These are phyloP conservation scores for Solanum rostratum DNA, from an alignment of 257 asterid genomes.

Conservation along the genomic window DNA sequence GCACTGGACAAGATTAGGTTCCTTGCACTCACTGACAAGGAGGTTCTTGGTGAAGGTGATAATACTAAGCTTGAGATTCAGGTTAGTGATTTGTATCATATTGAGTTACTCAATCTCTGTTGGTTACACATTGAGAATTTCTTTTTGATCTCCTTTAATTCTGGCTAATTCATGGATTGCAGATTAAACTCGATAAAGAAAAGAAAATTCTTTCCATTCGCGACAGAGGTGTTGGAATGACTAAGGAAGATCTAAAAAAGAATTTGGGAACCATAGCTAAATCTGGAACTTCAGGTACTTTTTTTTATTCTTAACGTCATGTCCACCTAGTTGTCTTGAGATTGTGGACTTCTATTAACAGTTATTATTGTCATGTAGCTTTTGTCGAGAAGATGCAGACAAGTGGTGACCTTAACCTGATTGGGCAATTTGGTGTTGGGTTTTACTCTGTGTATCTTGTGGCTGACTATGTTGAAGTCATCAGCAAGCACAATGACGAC, in stretches of 20 bases:
- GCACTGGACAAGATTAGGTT: conserved; percentile 92
- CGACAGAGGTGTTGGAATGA: conserved; percentile 96
- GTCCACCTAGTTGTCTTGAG: neutral
- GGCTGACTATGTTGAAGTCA: conserved; percentile 89
- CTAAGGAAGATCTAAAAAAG: conserved; percentile 90
- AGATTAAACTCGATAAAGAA: conserved; percentile 90
- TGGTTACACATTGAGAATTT: neutral
- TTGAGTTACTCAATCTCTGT: neutral
- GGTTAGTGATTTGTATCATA: conserved; percentile 24
- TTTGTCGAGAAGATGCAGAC: conserved; percentile 97
- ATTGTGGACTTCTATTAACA: neutral
- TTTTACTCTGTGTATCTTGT: conserved; percentile 93
- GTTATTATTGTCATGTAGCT: conserved; percentile 34
- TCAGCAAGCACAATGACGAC: conserved; percentile 88
- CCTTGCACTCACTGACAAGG: conserved; percentile 86
- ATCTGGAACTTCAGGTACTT: conserved; percentile 91
- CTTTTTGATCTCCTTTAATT: neutral
- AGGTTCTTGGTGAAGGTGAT: conserved; percentile 88
- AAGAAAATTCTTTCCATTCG: conserved; percentile 80
- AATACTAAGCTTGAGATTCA: conserved; percentile 82
- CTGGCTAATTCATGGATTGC: neutral
- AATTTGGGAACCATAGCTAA: conserved; percentile 97
- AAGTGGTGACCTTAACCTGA: conserved; percentile 85
- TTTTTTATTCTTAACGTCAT: neutral
- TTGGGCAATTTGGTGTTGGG: conserved; percentile 98